Evolutionary conservation across 305 asterid species (phyloP).

Genomic region (Fraxinus albicans): DNA sequence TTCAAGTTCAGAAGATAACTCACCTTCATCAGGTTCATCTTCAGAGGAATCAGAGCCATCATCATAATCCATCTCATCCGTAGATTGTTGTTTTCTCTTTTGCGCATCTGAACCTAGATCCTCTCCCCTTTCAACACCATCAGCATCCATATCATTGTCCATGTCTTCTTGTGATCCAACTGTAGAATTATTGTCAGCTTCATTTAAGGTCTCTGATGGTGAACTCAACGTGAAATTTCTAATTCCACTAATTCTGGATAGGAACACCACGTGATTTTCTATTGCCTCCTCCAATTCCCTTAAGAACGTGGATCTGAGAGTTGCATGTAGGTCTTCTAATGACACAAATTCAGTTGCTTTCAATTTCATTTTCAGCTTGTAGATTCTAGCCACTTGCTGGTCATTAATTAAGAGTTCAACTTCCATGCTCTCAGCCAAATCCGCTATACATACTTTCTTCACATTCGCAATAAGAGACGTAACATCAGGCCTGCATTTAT

Average conservation of each 20-base stretch:
- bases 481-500: slow-evolving; percentile 61
- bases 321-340: slow-evolving; percentile 47
- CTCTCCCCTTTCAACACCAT: slow-evolving; percentile 54
- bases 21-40: slow-evolving; percentile 43
- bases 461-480: slow-evolving; percentile 62
- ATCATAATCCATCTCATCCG: slow-evolving; percentile 84
- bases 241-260: slow-evolving; percentile 58
- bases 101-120: slow-evolving; percentile 69
- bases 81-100: slow-evolving; percentile 65
- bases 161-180: slow-evolving; percentile 27
- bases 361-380: slow-evolving; percentile 58
- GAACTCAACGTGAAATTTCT: slow-evolving; percentile 38
- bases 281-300: slow-evolving; percentile 79
- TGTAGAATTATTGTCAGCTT: slow-evolving; percentile 43
- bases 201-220: slow-evolving; percentile 37
- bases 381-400: slow-evolving; percentile 39
- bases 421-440: slow-evolving; percentile 79
- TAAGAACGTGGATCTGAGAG: slow-evolving; percentile 48
- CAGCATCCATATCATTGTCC: slow-evolving; percentile 50
- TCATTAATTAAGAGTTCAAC: slow-evolving; percentile 42
- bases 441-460: slow-evolving; percentile 76
- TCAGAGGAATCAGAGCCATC: slow-evolving; percentile 45
- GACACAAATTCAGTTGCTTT: slow-evolving; percentile 69
- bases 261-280: slow-evolving; percentile 54
- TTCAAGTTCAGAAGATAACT: slow-evolving; percentile 28